phyloP scores from a whole-genome alignment of 2,329 filamentous ascomycete species.

The Penicillium digitatum region DNA sequence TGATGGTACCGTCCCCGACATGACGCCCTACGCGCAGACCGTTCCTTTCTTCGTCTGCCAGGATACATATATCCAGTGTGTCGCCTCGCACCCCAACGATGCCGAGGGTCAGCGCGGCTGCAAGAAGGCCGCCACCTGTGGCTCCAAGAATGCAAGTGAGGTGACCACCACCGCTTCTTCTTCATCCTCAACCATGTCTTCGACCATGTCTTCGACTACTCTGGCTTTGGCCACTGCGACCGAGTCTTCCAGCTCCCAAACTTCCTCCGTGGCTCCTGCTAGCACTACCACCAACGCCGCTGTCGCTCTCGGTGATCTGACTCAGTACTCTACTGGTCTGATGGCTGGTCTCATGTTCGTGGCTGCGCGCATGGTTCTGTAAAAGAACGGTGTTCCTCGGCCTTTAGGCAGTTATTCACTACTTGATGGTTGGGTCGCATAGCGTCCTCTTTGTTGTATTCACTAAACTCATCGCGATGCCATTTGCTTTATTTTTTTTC shows the following conservation, averaged over 20 bases:
- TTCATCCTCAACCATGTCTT: constrained; percentile 12
- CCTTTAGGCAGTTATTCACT: not conserved
- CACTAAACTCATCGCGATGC: constrained; percentile 19
- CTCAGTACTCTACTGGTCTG: constrained; percentile 50
- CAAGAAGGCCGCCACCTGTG: constrained; percentile 50
- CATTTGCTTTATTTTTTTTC: constrained; percentile 1
- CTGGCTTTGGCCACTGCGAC: constrained; percentile 31
- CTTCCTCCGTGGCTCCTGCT: constrained; percentile 28
- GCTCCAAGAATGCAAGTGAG: constrained; percentile 46
- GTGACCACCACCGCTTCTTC: constrained; percentile 23
- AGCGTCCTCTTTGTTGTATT: constrained; percentile 12
- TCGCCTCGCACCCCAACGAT: constrained; percentile 45
- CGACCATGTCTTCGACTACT: constrained; percentile 28
- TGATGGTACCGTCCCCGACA: constrained; percentile 54
- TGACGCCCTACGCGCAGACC: constrained; percentile 54
- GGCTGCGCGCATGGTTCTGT: constrained; percentile 57
- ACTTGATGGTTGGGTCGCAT: constrained; percentile 5
- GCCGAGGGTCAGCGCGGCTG: constrained; percentile 48
- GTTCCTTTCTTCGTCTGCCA: constrained; percentile 60
- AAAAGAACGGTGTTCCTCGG: constrained; percentile 25
- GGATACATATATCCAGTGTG: constrained; percentile 50
- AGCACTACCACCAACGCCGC: constrained; percentile 43
- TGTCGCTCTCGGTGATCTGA: constrained; percentile 43
- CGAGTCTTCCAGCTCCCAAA: constrained; percentile 23
- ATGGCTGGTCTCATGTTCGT: constrained; percentile 54